Evolutionary conservation across 2,329 filamentous ascomycete genomes (phyloP).

Genomic region (Xylaria sp.): DNA sequence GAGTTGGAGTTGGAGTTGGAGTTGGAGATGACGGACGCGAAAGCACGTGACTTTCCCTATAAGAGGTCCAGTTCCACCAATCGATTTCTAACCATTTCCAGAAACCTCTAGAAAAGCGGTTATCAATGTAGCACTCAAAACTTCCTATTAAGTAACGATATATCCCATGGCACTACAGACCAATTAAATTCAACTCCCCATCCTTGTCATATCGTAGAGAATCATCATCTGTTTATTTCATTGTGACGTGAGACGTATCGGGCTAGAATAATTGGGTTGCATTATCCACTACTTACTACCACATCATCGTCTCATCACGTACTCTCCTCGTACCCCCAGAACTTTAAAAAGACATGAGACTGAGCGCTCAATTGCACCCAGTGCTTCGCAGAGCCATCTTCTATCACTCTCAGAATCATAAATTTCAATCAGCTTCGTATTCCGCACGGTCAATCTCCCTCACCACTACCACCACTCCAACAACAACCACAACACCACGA

Average conservation of each 20-base stretch:
- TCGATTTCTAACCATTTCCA: background rate
- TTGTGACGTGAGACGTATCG: background rate
- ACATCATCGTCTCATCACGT: too few species aligned
- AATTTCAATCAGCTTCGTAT: background rate
- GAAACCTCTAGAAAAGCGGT: constrained; percentile 6
- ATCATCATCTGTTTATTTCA: background rate
- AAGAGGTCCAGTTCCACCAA: background rate
- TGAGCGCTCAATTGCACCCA: constrained; percentile 4
- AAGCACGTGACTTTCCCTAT: constrained; percentile 6
- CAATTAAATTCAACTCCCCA: too few species aligned
- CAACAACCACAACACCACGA: background rate
- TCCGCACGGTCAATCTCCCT: background rate
- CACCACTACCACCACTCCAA: background rate
- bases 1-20: too few species aligned
- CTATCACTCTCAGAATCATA: background rate
- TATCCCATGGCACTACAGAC: too few species aligned
- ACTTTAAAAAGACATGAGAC: constrained; percentile 14
- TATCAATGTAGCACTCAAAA: background rate
- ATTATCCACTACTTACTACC: background rate
- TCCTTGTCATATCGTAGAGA: too few species aligned
- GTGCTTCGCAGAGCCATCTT: background rate
- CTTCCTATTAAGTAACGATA: background rate
- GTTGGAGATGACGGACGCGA: background rate
- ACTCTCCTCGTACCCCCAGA: too few species aligned
- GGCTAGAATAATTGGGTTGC: background rate